Conservation (phyloP, 164 flowering plant species). For the Dillenia turbinata region DNA sequence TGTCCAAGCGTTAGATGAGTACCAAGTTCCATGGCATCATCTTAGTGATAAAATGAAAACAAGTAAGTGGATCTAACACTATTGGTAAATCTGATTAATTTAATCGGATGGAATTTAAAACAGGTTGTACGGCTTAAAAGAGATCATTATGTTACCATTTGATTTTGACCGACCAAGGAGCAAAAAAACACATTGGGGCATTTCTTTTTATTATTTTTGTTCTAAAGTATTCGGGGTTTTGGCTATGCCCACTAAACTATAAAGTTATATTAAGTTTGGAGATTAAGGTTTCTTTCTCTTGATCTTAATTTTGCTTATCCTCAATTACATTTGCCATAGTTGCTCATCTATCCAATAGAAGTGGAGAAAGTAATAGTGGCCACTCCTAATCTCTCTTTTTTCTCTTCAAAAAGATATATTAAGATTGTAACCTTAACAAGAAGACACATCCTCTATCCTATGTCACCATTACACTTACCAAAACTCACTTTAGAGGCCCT, state of each 20-base stretch:
- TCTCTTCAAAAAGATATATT: background rate
- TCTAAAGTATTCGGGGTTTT: conserved; percentile 2
- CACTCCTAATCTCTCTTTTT: conserved; percentile 10
- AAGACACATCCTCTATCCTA: no score
- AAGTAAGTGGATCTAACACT: no score
- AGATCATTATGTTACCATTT: conserved; percentile 9
- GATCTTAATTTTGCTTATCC: conserved; percentile 14
- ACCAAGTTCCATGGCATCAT: no score
- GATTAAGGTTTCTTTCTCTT: conserved; percentile 6
- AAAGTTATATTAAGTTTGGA: background rate
- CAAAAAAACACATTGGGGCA: conserved; percentile 4
- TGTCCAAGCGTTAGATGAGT: no score
- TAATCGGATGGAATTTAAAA: no score
- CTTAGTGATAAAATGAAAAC: no score
- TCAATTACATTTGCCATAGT: conserved; percentile 7
- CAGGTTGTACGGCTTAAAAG: no score
- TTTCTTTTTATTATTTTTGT: conserved; percentile 7
- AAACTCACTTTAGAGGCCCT: no score
- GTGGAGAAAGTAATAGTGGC: conserved; percentile 18
- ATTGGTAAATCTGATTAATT: no score
- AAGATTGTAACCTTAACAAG: no score
- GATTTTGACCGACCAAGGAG: conserved; percentile 27
- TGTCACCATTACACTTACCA: no score
- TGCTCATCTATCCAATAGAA: conserved; percentile 14
- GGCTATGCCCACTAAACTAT: conserved; percentile 10